These are phyloP conservation scores for Podospora pseudoanserina DNA, from an alignment of 495 filamentous ascomycete genomes.

Conservation along the genomic window DNA sequence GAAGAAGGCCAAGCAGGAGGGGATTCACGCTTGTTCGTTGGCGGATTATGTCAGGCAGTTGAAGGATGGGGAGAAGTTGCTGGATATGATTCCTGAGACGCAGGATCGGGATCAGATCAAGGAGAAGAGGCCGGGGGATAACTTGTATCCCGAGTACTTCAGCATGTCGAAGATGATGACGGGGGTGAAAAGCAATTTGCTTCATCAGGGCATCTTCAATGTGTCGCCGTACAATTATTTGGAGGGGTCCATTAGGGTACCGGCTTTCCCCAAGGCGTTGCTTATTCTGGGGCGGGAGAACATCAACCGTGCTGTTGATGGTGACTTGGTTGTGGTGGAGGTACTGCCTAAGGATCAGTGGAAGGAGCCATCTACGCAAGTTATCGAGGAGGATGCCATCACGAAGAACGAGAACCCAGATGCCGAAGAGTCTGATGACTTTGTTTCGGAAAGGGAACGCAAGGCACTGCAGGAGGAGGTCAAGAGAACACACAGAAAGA, in stretches of 20 bases:
- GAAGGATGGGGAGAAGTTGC: slow-evolving; percentile 73
- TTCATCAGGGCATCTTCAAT: slow-evolving; percentile 93
- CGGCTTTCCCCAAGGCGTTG: slow-evolving; percentile 83
- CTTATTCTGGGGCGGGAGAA: slow-evolving; percentile 91
- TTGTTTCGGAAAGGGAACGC: slow-evolving; percentile 81
- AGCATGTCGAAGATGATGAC: slow-evolving; percentile 94
- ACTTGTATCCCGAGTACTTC: slow-evolving; percentile 78
- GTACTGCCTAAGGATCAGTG: slow-evolving; percentile 90
- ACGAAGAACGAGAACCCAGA: slow-evolving; percentile 92
- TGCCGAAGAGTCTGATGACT: slow-evolving; percentile 64
- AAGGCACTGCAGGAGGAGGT: slow-evolving; percentile 86
- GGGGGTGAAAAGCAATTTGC: slow-evolving; percentile 73
- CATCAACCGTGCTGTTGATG: slow-evolving; percentile 88
- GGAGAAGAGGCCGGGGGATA: slow-evolving; percentile 58
- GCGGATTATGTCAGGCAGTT: slow-evolving; percentile 77
- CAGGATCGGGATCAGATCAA: slow-evolving; percentile 62
- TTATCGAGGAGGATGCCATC: slow-evolving; percentile 89
- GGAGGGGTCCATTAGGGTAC: slow-evolving; percentile 84
- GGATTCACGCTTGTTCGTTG: slow-evolving; percentile 62
- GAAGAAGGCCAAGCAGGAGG: slow-evolving; percentile 72
- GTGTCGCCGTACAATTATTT: slow-evolving; percentile 97
- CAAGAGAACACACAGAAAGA: slow-evolving; percentile 75
- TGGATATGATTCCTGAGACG: slow-evolving; percentile 91
- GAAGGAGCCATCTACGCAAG: slow-evolving; percentile 91
- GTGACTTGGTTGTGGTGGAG: slow-evolving; percentile 89